These are phyloP conservation scores for Ehretia macrophylla DNA, from an alignment of 257 asterid species.

Conservation along the genomic window DNA sequence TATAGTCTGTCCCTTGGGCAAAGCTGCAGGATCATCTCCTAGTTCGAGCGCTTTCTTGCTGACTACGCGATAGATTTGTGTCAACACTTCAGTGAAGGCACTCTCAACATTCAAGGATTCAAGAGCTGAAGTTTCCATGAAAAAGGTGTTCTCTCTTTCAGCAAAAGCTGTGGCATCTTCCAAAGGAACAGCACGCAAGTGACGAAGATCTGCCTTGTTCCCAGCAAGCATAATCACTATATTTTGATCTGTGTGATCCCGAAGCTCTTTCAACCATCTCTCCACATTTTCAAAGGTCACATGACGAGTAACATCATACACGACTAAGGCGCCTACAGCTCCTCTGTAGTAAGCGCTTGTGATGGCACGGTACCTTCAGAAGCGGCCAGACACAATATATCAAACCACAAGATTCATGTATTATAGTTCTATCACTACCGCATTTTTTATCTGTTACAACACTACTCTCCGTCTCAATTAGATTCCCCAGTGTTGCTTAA, in stretches of 20 bases:
- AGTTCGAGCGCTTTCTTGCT: conserved; percentile 62
- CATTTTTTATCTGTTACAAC: too few relatives aligned
- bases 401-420: neutral
- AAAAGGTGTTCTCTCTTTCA: conserved; percentile 51
- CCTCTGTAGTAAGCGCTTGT: conserved; percentile 85
- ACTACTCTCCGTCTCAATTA: too few relatives aligned
- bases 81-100: conserved; percentile 70
- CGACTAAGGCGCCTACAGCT: conserved; percentile 72
- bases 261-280: conserved; percentile 78
- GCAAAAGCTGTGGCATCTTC: conserved; percentile 64
- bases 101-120: conserved; percentile 70
- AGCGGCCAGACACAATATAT: neutral
- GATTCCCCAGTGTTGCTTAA: too few relatives aligned
- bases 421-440: too few relatives aligned
- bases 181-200: conserved; percentile 51
- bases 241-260: conserved; percentile 70
- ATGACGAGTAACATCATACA: conserved; percentile 68
- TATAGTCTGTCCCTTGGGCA: conserved; percentile 71
- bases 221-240: conserved; percentile 80
- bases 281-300: conserved; percentile 70
- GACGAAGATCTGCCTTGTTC: conserved; percentile 77
- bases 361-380: conserved; percentile 71
- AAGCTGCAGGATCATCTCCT: conserved; percentile 60
- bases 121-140: conserved; percentile 84
- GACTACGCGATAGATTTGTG: conserved; percentile 60